phyloP scores from a whole-genome alignment of 192 early-diverging fungal species.

The Cladochytrium replicatum region DNA sequence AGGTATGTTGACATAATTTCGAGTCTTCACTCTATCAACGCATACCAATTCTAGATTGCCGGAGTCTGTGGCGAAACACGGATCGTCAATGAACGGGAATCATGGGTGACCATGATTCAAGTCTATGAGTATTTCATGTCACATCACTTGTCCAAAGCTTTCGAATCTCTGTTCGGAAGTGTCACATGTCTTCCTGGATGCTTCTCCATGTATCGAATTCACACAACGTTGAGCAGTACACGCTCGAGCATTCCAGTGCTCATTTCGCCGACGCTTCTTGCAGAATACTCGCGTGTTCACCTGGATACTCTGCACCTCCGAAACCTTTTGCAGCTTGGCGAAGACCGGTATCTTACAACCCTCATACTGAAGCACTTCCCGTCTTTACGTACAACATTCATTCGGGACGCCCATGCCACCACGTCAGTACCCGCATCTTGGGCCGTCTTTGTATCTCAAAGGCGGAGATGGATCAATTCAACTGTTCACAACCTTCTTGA shows the following conservation, averaged over 20 bases:
- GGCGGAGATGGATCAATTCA: conserved; percentile 99
- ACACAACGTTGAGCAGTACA: conserved; percentile 64
- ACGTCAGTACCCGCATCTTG: conserved; percentile 92
- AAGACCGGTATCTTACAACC: conserved; percentile 89
- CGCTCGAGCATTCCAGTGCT: conserved; percentile 89
- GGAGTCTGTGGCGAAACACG: conserved; percentile 94
- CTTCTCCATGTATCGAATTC: conserved; percentile 98
- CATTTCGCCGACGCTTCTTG: conserved; percentile 77
- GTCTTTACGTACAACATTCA: conserved; percentile 87
- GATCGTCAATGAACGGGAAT: conserved; percentile 83
- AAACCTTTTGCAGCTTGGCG: conserved; percentile 95
- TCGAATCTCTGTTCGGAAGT: conserved; percentile 82
- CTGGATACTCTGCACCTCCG: conserved; percentile 98
- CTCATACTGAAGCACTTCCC: conserved; percentile 93
- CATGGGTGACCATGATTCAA: conserved; percentile 97
- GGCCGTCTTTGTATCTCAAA: conserved; percentile 88
- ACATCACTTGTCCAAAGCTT: conserved; percentile 83
- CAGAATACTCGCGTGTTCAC: conserved; percentile 84
- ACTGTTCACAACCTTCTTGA: conserved; percentile 98
- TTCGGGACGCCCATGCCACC: conserved; percentile 81
- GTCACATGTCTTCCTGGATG: conserved; percentile 92
- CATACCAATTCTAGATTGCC: conserved; percentile 67
- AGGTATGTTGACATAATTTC: conserved; percentile 14
- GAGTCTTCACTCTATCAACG: conserved; percentile 69
- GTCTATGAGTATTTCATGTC: conserved; percentile 95